Evolutionary conservation across 2,329 filamentous ascomycete genomes (phyloP).

Genomic region (Alternaria rosae): DNA sequence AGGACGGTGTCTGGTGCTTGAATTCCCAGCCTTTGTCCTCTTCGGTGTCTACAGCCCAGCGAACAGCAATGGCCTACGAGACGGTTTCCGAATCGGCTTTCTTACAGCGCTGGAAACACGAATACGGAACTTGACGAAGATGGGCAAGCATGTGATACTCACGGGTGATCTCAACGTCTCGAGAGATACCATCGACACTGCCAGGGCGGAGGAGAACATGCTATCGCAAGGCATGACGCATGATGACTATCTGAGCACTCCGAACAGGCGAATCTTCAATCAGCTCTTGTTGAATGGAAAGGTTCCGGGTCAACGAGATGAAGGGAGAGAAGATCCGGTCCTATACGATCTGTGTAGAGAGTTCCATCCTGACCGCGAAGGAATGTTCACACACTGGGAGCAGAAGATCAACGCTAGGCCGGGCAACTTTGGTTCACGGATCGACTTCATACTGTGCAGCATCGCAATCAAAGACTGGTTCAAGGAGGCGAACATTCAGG

Average conservation of each 20-base stretch:
- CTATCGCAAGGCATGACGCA: slow-evolving; percentile 72
- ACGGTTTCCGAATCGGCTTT: slow-evolving; percentile 83
- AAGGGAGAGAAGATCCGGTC: slow-evolving; percentile 72
- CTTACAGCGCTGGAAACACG: slow-evolving; percentile 80
- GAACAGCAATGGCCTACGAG: slow-evolving; percentile 81
- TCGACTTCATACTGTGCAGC: slow-evolving; percentile 91
- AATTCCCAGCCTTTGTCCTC: slow-evolving; percentile 94
- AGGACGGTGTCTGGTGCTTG: slow-evolving; percentile 87
- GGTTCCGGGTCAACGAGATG: slow-evolving; percentile 71
- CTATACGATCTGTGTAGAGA: slow-evolving; percentile 84
- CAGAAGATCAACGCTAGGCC: slow-evolving; percentile 94
- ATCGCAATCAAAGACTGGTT: slow-evolving; percentile 83
- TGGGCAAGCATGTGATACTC: slow-evolving; percentile 85
- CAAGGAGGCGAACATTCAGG: slow-evolving; percentile 82
- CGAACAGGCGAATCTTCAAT: slow-evolving; percentile 81
- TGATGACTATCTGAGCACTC: slow-evolving; percentile 75
- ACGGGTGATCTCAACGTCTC: slow-evolving; percentile 90
- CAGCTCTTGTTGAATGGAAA: slow-evolving; percentile 79
- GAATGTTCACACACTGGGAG: slow-evolving; percentile 99
- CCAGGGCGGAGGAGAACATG: slow-evolving; percentile 74
- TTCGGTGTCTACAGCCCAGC: slow-evolving; percentile 93
- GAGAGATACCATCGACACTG: slow-evolving; percentile 74
- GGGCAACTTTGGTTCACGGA: slow-evolving; percentile 89
- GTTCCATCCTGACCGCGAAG: slow-evolving; percentile 78
- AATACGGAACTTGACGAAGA: slow-evolving; percentile 79